These are phyloP conservation scores for Annulohypoxylon truncatum DNA, from an alignment of 2,329 filamentous ascomycete species.

Conservation along the genomic window DNA sequence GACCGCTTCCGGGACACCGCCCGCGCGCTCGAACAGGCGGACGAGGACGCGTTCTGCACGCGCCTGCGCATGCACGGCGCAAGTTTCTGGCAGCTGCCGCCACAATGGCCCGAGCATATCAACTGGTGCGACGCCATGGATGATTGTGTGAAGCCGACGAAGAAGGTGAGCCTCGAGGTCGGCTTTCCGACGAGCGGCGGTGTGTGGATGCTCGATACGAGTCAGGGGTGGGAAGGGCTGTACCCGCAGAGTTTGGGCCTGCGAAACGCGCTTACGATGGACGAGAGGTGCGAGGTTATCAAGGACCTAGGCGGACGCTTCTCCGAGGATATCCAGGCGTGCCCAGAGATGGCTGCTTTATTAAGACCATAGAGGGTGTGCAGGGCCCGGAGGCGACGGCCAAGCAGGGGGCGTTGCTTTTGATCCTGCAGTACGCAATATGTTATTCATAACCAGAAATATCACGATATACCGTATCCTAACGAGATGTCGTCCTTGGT, in stretches of 20 bases:
- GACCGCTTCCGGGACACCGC: conserved; percentile 35
- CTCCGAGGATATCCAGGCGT: conserved; percentile 35
- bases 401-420: conserved; percentile 20
- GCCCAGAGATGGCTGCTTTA: conserved; percentile 38
- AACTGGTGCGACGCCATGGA: conserved; percentile 30
- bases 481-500: not conserved
- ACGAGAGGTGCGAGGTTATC: conserved; percentile 36
- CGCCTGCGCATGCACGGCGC: conserved; percentile 37
- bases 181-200: conserved; percentile 36
- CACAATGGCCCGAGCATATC: conserved; percentile 31
- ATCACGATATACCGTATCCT: not conserved
- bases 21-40: conserved; percentile 34
- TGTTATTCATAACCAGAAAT: not conserved
- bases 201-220: conserved; percentile 35
- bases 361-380: conserved; percentile 30
- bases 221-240: conserved; percentile 28
- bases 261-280: conserved; percentile 39
- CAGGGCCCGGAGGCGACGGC: conserved; percentile 25
- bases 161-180: conserved; percentile 32
- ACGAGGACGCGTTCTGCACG: conserved; percentile 37
- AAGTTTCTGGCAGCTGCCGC: conserved; percentile 37
- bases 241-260: conserved; percentile 38
- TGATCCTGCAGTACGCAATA: conserved; percentile 15
- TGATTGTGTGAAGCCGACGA: conserved; percentile 32
- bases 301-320: conserved; percentile 35